These are phyloP conservation scores for Phylloporus sp. DNA, from an alignment of 768 basidiomycete species.

Conservation along the genomic window DNA sequence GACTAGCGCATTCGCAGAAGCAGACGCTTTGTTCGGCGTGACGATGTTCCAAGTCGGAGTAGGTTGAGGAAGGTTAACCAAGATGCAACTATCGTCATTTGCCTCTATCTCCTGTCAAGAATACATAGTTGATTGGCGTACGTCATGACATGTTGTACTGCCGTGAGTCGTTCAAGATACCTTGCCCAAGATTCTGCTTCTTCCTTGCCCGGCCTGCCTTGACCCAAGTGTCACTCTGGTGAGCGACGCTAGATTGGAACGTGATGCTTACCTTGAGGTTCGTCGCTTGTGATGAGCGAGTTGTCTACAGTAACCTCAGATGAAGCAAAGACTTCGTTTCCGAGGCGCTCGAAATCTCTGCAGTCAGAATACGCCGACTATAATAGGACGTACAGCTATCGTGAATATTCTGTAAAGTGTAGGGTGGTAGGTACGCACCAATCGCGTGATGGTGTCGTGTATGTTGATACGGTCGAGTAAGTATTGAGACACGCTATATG, in stretches of 20 bases:
- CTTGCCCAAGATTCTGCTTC: slow-evolving; percentile 21
- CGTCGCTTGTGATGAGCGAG: slow-evolving; percentile 19
- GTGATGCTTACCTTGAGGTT: slow-evolving; percentile 12
- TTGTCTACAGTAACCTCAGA: slow-evolving; percentile 20
- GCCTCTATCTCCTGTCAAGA: neutral
- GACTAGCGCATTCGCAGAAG: slow-evolving; percentile 23
- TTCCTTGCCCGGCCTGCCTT: slow-evolving; percentile 15
- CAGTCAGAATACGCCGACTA: slow-evolving; percentile 25
- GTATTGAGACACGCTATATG: slow-evolving; percentile 20
- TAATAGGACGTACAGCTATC: neutral
- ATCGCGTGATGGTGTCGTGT: slow-evolving; percentile 25
- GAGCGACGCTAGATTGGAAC: neutral
- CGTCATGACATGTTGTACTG: slow-evolving; percentile 25
- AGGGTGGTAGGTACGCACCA: slow-evolving; percentile 13
- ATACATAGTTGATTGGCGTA: slow-evolving; percentile 3
- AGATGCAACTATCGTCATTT: slow-evolving; percentile 13
- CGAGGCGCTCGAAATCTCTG: slow-evolving; percentile 25
- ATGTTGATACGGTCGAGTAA: slow-evolving; percentile 26
- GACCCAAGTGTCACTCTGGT: slow-evolving; percentile 2
- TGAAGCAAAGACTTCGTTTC: slow-evolving; percentile 24
- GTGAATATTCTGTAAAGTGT: neutral
- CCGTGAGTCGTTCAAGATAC: slow-evolving; percentile 20
- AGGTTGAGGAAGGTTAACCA: slow-evolving; percentile 28
- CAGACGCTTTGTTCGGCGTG: slow-evolving; percentile 16
- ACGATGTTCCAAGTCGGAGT: slow-evolving; percentile 17